Percentiles rank a stretch among this genome's conserved stretches.
These are phyloP conservation scores for Cladophialophora chaetospira DNA, from an alignment of 2,329 filamentous ascomycete species.

Conservation along the genomic window DNA sequence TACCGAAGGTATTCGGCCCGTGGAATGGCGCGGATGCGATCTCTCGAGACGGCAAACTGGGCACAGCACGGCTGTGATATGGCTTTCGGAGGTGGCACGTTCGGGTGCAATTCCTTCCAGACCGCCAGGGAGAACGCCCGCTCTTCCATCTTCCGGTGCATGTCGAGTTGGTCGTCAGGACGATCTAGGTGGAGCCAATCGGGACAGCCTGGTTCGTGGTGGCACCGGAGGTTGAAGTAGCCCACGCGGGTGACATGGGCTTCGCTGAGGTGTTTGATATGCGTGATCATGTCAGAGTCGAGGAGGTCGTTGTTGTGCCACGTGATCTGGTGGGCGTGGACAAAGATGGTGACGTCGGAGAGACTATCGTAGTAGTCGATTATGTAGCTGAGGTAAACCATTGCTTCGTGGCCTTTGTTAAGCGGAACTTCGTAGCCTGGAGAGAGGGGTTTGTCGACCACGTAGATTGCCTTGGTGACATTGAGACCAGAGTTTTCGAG, in stretches of 20 bases:
- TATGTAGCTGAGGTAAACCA: constrained; percentile 64
- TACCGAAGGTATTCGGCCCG: constrained; percentile 59
- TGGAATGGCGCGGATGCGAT: constrained; percentile 58
- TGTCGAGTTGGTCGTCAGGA: constrained; percentile 42
- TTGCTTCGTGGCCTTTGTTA: constrained; percentile 65
- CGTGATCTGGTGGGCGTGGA: constrained; percentile 58
- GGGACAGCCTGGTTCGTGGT: constrained; percentile 61
- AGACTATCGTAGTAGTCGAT: constrained; percentile 64
- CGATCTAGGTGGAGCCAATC: constrained; percentile 55
- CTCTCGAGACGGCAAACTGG: constrained; percentile 63
- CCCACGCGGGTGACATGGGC: constrained; percentile 55
- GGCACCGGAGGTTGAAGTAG: constrained; percentile 63
- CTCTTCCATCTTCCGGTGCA: constrained; percentile 52
- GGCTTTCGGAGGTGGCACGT: constrained; percentile 47
- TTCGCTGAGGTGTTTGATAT: constrained; percentile 54
- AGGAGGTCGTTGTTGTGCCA: constrained; percentile 64
- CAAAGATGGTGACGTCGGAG: constrained; percentile 61
- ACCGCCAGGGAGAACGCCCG: constrained; percentile 47
- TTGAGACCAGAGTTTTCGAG: not conserved
- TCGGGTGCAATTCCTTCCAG: constrained; percentile 43
- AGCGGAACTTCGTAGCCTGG: constrained; percentile 40
- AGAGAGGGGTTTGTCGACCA: not conserved
- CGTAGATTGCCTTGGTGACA: not conserved
- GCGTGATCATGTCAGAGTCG: constrained; percentile 52
- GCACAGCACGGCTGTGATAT: constrained; percentile 65